phyloP scores from a whole-genome alignment of 2,329 filamentous ascomycete species.

The Scytalidium lignicola region DNA sequence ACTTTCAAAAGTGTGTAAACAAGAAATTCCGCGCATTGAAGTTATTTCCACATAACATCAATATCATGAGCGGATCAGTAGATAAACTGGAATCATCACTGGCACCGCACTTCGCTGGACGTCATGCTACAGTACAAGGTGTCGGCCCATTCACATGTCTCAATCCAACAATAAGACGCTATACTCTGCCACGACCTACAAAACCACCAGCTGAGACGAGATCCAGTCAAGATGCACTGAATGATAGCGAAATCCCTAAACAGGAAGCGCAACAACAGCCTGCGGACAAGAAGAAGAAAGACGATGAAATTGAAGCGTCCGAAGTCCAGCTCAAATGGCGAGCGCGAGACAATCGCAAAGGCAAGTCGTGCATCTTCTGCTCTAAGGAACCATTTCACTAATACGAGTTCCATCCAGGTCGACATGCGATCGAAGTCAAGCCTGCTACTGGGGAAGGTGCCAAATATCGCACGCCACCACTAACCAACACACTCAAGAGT shows the following conservation, averaged over 20 bases:
- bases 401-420: slow-evolving; percentile 16
- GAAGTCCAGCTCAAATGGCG: slow-evolving; percentile 33
- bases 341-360: slow-evolving; percentile 42
- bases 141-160: slow-evolving; percentile 41
- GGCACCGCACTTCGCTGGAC: neutral
- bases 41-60: neutral
- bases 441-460: slow-evolving; percentile 12
- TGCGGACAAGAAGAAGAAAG: slow-evolving; percentile 3
- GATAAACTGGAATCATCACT: neutral
- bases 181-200: slow-evolving; percentile 5
- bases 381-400: neutral
- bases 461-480: slow-evolving; percentile 24
- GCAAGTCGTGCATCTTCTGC: slow-evolving; percentile 13
- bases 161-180: slow-evolving; percentile 38
- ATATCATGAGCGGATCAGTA: neutral
- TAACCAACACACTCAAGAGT: slow-evolving; percentile 23
- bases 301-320: slow-evolving; percentile 16
- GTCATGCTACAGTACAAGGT: slow-evolving; percentile 4
- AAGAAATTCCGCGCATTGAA: neutral
- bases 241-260: neutral
- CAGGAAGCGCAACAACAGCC: neutral
- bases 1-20: neutral
- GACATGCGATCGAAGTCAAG: slow-evolving; percentile 34
- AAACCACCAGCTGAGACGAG: neutral
- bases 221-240: neutral